Percentiles rank a stretch among this genome's conserved stretches.
These are phyloP conservation scores for Cinchona pubescens DNA, from an alignment of 257 asterid genomes.

Conservation along the genomic window DNA sequence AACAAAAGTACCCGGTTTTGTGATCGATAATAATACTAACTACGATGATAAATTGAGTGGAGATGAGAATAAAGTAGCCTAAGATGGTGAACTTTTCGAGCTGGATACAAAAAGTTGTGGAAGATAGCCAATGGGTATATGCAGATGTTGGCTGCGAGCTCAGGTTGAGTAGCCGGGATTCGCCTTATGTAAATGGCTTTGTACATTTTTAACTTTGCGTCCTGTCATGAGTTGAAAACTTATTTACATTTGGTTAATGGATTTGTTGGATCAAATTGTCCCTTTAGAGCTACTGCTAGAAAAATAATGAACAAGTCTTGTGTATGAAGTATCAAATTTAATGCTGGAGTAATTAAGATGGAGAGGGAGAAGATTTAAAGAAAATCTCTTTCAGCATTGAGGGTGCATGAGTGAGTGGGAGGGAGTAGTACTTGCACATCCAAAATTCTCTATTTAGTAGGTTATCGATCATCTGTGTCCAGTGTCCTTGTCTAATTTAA, in stretches of 20 bases:
- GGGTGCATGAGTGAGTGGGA: not conserved
- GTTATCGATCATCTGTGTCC: too few relatives aligned
- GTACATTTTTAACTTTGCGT: constrained; percentile 55
- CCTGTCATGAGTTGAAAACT: constrained; percentile 83
- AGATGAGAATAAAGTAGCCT: not conserved
- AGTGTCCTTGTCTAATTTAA: too few relatives aligned
- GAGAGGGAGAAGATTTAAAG: not conserved
- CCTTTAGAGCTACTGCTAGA: constrained; percentile 66
- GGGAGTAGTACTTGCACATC: not conserved
- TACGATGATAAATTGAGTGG: not conserved
- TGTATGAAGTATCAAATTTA: too few relatives aligned
- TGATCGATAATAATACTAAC: constrained; percentile 42
- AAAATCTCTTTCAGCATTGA: not conserved
- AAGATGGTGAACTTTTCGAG: constrained; percentile 21
- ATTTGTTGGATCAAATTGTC: constrained; percentile 74
- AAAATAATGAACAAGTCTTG: constrained; percentile 36
- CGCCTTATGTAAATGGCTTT: constrained; percentile 41
- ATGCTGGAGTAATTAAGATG: too few relatives aligned
- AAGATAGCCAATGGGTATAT: constrained; percentile 72
- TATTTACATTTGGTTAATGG: constrained; percentile 72
- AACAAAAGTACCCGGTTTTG: constrained; percentile 85
- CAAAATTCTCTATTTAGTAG: too few relatives aligned
- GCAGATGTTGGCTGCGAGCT: constrained; percentile 96
- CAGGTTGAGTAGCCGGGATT: constrained; percentile 77
- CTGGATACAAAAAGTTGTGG: constrained; percentile 57